Percentiles rank a stretch among this genome's conserved stretches.
These are phyloP conservation scores for Ogataea allantospora DNA, from an alignment of 805 yeast species.

Conservation along the genomic window DNA sequence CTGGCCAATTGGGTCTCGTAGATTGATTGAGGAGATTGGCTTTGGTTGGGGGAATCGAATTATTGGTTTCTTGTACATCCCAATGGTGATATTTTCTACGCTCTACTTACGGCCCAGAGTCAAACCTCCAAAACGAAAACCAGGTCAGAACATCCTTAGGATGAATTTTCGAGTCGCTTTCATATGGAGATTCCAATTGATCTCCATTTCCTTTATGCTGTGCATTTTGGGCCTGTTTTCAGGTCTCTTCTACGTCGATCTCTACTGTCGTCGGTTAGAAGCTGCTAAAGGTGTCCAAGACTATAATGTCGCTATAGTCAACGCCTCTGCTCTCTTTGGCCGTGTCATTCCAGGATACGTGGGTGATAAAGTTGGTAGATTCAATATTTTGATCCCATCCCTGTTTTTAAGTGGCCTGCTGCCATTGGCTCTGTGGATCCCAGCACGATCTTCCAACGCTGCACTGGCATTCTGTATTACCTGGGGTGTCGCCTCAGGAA, in stretches of 20 bases:
- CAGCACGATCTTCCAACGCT: conserved; percentile 42
- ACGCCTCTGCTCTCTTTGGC: conserved; percentile 47
- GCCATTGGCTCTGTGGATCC: conserved; percentile 46
- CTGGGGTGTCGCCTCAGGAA: conserved; percentile 37
- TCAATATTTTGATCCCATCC: conserved; percentile 38
- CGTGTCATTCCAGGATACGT: conserved; percentile 50
- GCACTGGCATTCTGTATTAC: conserved; percentile 37
- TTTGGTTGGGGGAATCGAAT: conserved; percentile 52
- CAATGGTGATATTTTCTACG: conserved; percentile 25
- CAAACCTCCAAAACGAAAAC: conserved; percentile 36
- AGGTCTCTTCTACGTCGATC: conserved; percentile 56
- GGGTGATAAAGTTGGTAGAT: conserved; percentile 42
- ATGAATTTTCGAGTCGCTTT: conserved; percentile 39
- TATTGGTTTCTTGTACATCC: conserved; percentile 40
- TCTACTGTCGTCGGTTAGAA: conserved; percentile 50
- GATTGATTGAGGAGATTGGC: conserved; percentile 36
- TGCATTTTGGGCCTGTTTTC: conserved; percentile 35
- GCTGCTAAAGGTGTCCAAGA: conserved; percentile 48
- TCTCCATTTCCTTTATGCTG: conserved; percentile 39
- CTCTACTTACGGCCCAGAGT: conserved; percentile 31
- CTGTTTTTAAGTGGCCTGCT: conserved; percentile 33
- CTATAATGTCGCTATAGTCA: conserved; percentile 42
- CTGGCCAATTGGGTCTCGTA: conserved; percentile 48
- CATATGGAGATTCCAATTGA: conserved; percentile 37
- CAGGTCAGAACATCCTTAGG: conserved; percentile 33